Evolutionary conservation across 2,329 filamentous ascomycete species (phyloP).

Genomic region (Fusarium globosum): DNA sequence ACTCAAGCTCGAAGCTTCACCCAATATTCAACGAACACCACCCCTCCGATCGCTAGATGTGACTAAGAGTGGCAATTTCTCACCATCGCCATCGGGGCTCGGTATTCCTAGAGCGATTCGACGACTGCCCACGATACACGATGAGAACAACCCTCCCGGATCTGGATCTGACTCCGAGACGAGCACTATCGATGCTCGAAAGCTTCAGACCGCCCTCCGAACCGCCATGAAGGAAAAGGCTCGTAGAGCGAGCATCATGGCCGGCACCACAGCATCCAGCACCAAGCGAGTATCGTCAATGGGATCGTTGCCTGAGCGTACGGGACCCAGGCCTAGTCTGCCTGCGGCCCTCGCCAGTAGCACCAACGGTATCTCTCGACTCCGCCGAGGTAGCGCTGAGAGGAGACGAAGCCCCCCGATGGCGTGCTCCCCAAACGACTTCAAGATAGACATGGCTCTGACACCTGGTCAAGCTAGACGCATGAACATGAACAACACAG

Average conservation of each 20-base stretch:
- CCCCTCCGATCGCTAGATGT: constrained; percentile 64
- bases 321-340: constrained; percentile 50
- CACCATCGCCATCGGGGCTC: constrained; percentile 54
- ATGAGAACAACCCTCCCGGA: constrained; percentile 65
- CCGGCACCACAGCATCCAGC: constrained; percentile 50
- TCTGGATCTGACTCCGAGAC: constrained; percentile 63
- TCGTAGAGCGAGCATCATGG: constrained; percentile 55
- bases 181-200: constrained; percentile 62
- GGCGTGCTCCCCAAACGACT: constrained; percentile 61
- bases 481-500: constrained; percentile 64
- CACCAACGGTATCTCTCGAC: constrained; percentile 66
- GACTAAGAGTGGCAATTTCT: constrained; percentile 62
- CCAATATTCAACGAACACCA: constrained; percentile 48
- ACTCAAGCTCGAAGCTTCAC: constrained; percentile 65
- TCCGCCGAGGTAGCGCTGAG: constrained; percentile 63
- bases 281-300: constrained; percentile 60
- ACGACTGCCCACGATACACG: constrained; percentile 52
- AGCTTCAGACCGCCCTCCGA: constrained; percentile 66
- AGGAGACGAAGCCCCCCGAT: constrained; percentile 65
- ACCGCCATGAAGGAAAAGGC: constrained; percentile 60
- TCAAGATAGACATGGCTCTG: constrained; percentile 53
- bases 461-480: constrained; percentile 67
- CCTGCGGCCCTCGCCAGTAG: constrained; percentile 59
- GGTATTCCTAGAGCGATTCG: constrained; percentile 49
- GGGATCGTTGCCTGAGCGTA: constrained; percentile 50